Evolutionary conservation across 73 alveolate genomes (phyloP).

Genomic region (Blepharisma stoltei): DNA sequence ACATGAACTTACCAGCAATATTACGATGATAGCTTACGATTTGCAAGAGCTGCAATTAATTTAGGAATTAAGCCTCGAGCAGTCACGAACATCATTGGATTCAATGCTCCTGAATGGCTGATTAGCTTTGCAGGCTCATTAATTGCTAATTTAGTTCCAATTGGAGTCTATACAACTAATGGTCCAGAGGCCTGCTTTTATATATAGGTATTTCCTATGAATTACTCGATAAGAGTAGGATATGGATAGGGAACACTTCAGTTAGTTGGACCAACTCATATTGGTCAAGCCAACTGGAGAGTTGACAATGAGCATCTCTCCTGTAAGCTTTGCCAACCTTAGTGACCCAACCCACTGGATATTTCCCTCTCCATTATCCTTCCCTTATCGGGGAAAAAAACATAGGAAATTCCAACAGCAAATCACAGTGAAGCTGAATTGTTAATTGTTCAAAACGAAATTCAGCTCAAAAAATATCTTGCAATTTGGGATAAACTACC

Average conservation of each 20-base stretch:
- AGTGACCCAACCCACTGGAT: too few relatives aligned
- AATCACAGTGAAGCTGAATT: conserved; percentile 69
- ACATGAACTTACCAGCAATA: conserved; percentile 61
- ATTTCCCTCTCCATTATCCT: too few relatives aligned
- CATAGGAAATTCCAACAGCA: too few relatives aligned
- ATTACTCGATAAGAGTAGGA: not conserved
- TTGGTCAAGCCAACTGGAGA: too few relatives aligned
- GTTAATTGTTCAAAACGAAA: conserved; percentile 59
- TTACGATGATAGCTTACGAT: conserved; percentile 38
- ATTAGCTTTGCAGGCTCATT: conserved; percentile 72
- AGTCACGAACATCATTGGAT: conserved; percentile 71
- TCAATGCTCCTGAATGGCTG: conserved; percentile 83
- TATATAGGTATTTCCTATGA: too few relatives aligned
- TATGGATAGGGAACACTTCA: too few relatives aligned
- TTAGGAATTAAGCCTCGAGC: conserved; percentile 60
- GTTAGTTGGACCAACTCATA: too few relatives aligned
- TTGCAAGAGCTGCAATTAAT: conserved; percentile 71
- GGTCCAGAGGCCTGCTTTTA: conserved; percentile 72
- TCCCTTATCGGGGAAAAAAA: too few relatives aligned
- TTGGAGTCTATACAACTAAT: conserved; percentile 83
- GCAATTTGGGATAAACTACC: conserved; percentile 40
- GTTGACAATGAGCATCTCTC: too few relatives aligned
- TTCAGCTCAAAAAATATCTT: conserved; percentile 58
- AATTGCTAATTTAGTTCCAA: conserved; percentile 63
- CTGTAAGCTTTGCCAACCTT: too few relatives aligned